These are phyloP conservation scores for Naganishia friedmannii DNA, from an alignment of 768 basidiomycete species.

Conservation along the genomic window DNA sequence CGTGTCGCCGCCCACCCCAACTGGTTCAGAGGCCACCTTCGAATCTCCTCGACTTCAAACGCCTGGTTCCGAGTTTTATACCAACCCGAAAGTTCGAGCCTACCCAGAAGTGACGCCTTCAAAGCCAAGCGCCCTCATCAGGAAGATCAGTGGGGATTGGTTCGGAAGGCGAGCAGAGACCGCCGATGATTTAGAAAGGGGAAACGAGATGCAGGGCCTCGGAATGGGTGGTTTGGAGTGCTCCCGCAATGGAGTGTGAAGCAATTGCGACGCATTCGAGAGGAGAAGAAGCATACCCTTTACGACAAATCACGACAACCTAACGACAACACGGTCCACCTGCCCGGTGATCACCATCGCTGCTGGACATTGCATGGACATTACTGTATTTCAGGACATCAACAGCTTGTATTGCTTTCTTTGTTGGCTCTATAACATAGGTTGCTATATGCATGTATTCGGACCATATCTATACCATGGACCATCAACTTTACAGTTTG, in stretches of 20 bases:
- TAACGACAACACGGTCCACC: neutral
- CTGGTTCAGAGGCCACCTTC: neutral
- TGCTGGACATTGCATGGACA: neutral
- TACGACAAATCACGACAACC: conserved; percentile 3
- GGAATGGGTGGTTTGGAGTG: neutral
- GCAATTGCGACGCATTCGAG: neutral
- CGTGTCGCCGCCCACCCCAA: conserved; percentile 11
- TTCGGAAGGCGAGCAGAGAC: conserved; percentile 1
- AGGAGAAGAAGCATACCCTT: neutral
- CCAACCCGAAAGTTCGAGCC: neutral
- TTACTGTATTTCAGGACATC: conserved; percentile 4
- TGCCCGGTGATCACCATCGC: neutral
- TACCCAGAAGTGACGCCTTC: conserved; percentile 2
- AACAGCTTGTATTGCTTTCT: neutral
- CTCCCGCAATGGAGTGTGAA: neutral
- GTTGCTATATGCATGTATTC: neutral
- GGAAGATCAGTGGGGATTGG: conserved; percentile 16
- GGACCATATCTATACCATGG: neutral
- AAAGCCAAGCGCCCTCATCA: neutral
- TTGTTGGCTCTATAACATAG: neutral
- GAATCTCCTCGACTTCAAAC: neutral
- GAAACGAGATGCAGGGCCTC: conserved; percentile 4
- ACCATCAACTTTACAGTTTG: neutral
- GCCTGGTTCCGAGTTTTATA: neutral
- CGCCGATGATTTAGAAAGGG: conserved; percentile 3